These are phyloP conservation scores for Linum lewisii DNA, from an alignment of 345 rosid species.

Conservation along the genomic window DNA sequence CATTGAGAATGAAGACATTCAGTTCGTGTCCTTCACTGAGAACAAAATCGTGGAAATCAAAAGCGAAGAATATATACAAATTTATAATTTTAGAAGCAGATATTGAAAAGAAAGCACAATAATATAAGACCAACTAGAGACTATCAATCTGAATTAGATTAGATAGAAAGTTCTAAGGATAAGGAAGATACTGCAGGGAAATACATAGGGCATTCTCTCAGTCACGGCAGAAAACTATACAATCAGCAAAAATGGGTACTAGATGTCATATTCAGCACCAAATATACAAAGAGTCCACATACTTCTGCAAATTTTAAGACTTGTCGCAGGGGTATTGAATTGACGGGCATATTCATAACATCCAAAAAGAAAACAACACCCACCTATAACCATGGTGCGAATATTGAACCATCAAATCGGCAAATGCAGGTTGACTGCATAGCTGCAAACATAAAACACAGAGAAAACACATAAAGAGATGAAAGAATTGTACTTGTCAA, in stretches of 20 bases:
- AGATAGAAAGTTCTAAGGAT: too few relatives aligned
- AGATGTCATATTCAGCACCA: not conserved
- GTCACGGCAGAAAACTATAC: not conserved
- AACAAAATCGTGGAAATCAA: conserved; percentile 17
- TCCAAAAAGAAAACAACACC: conserved; percentile 8
- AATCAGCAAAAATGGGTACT: not conserved
- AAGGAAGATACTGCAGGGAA: not conserved
- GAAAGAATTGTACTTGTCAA: not conserved
- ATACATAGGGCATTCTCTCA: too few relatives aligned
- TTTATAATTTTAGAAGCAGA: not conserved
- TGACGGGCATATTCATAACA: not conserved
- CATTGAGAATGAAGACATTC: conserved; percentile 51
- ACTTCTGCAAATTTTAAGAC: too few relatives aligned
- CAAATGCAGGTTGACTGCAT: conserved; percentile 61
- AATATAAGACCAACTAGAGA: too few relatives aligned
- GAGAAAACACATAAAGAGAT: too few relatives aligned
- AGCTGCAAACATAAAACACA: conserved; percentile 40
- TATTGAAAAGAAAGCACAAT: not conserved
- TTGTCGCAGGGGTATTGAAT: not conserved
- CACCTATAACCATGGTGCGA: conserved; percentile 71
- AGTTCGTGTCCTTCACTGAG: conserved; percentile 67
- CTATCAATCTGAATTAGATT: not conserved
- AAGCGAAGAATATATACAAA: too few relatives aligned
- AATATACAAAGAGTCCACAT: not conserved
- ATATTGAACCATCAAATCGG: conserved; percentile 60